phyloP scores from a whole-genome alignment of 2,329 filamentous ascomycete genomes.

The Fusarium illudens region DNA sequence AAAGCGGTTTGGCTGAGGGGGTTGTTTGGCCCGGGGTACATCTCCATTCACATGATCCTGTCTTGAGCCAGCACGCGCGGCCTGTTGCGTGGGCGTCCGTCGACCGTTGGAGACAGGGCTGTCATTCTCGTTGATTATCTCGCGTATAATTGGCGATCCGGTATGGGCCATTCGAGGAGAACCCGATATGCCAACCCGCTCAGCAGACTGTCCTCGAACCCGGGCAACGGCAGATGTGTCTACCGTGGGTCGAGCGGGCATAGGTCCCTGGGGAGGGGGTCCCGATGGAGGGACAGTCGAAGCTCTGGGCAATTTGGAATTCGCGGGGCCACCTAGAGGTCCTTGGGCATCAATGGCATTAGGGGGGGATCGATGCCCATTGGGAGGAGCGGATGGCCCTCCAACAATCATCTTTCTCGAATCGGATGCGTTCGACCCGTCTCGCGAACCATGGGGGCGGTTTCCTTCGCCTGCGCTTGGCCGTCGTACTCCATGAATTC shows the following conservation, averaged over 20 bases:
- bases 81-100: constrained; percentile 68
- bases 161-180: constrained; percentile 48
- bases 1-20: constrained; percentile 52
- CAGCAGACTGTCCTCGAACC: constrained; percentile 59
- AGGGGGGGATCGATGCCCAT: constrained; percentile 52
- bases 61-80: constrained; percentile 48
- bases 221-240: constrained; percentile 54
- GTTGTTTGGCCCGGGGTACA: constrained; percentile 46
- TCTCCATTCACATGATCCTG: constrained; percentile 46
- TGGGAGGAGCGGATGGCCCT: constrained; percentile 46
- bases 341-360: constrained; percentile 52
- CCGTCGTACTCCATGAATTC: constrained; percentile 51
- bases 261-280: constrained; percentile 64
- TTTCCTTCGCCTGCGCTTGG: constrained; percentile 53
- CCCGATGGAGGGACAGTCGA: constrained; percentile 52
- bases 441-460: constrained; percentile 56
- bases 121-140: constrained; percentile 56
- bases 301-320: constrained; percentile 49
- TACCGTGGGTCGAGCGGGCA: constrained; percentile 57
- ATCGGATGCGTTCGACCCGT: constrained; percentile 62
- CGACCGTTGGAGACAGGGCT: constrained; percentile 66
- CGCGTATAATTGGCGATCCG: constrained; percentile 54
- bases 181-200: constrained; percentile 50
- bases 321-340: constrained; percentile 45
- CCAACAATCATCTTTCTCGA: constrained; percentile 55